Base-by-base conservation (phyloP, 2,329 filamentous ascomycete species). In the Cucurbitaria berberidis region DNA sequence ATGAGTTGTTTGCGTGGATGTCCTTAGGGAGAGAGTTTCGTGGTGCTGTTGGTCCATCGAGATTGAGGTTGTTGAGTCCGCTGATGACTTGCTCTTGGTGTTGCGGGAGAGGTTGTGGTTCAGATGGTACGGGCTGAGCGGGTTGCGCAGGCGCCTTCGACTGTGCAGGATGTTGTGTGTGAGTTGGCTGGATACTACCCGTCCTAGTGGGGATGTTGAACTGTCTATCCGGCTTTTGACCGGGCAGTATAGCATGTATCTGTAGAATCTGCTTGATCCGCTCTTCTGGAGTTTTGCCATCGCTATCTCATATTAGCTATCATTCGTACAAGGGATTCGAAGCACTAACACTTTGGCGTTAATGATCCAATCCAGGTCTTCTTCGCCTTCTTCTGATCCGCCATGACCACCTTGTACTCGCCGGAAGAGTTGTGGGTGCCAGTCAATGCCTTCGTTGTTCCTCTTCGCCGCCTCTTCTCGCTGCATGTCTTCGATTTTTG, bases 301-400 rank as follows among this genome's bases (percentile, higher is more conserved):
- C 87, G 60, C 69, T 69, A 44, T 8, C 46, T n/a, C 35, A 29
- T 30, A 51, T 63, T 45, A 64, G 50, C 35, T 9, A 16, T n/a
- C 16, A 8, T 38, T 22, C 19, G 6, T 32, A 5, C 7, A 6
- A 10, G 15, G 3, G 30, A 11, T 39, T 22, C 36, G 13, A 39
- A 5, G 36, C 40, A 70, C 85, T 75, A 77, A 96, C 92, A 99
- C 84, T 50, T 87, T 82, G 1, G 93, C 89, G 74, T 93, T 89
- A 68, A 99, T 90, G 68, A 98, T 93, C 91, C 91, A 99, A 76
- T 98, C 95, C 26, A 99, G 79, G 61, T 90, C 91, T 71, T 96
- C 91, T 73, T 96, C 90, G 24, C 90, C 90, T 71, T 93, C 88
- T 59, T 95, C 90, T 3, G 82, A 72, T 1, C 86, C 87, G 27